These are phyloP conservation scores for Alternaria arbusti DNA, from an alignment of 2,329 filamentous ascomycete species.

Conservation along the genomic window DNA sequence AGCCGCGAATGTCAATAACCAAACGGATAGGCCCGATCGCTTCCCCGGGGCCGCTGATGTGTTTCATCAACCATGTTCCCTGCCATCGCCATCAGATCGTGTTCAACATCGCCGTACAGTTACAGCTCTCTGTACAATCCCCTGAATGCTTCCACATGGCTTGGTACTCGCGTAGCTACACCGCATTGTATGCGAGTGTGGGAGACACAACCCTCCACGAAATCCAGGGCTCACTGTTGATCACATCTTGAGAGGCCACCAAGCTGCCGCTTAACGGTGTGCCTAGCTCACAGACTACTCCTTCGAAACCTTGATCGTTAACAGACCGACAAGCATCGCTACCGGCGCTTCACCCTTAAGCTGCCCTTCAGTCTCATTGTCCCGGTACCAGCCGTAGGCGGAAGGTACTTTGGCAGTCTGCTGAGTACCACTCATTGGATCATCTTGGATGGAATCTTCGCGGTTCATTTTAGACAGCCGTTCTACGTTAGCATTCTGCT, in stretches of 20 bases:
- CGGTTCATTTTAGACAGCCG: neutral
- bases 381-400: neutral
- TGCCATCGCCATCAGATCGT: constrained; percentile 8
- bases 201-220: neutral
- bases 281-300: neutral
- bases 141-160: neutral
- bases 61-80: constrained; percentile 19
- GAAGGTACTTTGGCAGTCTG: neutral
- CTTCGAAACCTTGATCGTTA: neutral
- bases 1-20: constrained; percentile 9
- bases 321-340: neutral
- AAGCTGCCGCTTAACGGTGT: neutral
- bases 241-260: neutral
- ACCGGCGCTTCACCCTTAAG: neutral
- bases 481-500: neutral
- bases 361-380: neutral
- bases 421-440: neutral
- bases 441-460: neutral
- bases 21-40: constrained; percentile 14
- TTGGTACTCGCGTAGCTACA: constrained; percentile 1
- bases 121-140: constrained; percentile 1
- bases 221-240: neutral
- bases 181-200: constrained; percentile 1
- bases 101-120: constrained; percentile 12
- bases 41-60: constrained; percentile 11